Evolutionary conservation across 805 yeast species (phyloP), one percentile per base, ranked within the genome.

Genomic region (Priceomyces haplophilus): DNA sequence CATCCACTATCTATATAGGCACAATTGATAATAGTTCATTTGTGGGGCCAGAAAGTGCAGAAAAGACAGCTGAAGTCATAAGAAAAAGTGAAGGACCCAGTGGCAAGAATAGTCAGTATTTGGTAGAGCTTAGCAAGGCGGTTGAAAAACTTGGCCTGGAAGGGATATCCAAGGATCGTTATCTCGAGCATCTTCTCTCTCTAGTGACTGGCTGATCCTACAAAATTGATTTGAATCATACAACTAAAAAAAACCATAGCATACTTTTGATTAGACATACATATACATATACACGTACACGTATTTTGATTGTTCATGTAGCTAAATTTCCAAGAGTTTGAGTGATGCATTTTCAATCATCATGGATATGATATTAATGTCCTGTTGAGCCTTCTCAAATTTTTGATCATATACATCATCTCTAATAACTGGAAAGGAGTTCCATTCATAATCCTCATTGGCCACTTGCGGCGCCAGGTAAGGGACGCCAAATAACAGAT

Each of bases 11-110:
- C 0, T 90, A 90, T 59, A 86, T 90, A 16, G 97, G 97, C 0
- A 85, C 91, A 0, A 75, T 82, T 1, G 83, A 79, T 11, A 90
- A 89, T 54, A 83, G 72, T 40, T 87, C 96, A 3, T 91, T 89
- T 55, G 72, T 88, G 3, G 97, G 97, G 0, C 95, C 96, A 0
- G 95, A 89, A 57, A 56, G 58, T 2, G 66, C 83, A 0, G 59
- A 60, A 4, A 62, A 59, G 0, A 81, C 96, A 0, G 95, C 95
- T 0, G 50, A 53, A 15, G 71, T 78, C 6, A 88, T 90, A 11
- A 64, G 71, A 7, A 51, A 52, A 0, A 68, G 84, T 13, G 53
- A 50, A 4, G 98, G 98, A 0, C 93, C 93, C 18, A 84, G 95
- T 54, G 97, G 98, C 0, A 70, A 73, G 12, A 90, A 90, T 56